Evolutionary conservation across 2,329 filamentous ascomycete species (phyloP).

Genomic region (Xylariomycetidae sp.): DNA sequence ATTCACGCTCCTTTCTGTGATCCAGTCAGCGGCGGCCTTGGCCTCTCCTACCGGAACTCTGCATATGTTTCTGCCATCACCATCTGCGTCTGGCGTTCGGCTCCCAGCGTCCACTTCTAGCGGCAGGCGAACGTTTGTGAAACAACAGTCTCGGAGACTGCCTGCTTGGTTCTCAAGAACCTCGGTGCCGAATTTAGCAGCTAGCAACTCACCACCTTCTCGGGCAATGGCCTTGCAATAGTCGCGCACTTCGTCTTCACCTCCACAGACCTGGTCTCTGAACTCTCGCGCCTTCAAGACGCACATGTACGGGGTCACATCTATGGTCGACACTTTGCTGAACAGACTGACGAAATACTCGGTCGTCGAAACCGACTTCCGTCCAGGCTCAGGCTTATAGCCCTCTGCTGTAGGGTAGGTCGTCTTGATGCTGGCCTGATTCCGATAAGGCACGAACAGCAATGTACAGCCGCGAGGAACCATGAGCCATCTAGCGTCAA

Average conservation of each 20-base stretch:
- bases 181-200: conserved; percentile 56
- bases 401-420: conserved; percentile 67
- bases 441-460: conserved; percentile 62
- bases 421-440: conserved; percentile 62
- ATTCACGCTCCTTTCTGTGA: conserved; percentile 21
- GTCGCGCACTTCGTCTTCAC: conserved; percentile 56
- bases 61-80: conserved; percentile 5
- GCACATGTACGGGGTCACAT: conserved; percentile 59
- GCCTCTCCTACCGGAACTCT: conserved; percentile 16
- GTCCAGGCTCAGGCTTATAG: conserved; percentile 42
- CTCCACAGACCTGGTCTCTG: conserved; percentile 55
- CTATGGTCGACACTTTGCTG: conserved; percentile 61
- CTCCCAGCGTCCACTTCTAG: conserved; percentile 6
- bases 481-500: conserved; percentile 56
- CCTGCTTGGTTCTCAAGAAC: conserved; percentile 52
- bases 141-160: conserved; percentile 51
- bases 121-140: conserved; percentile 63
- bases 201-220: conserved; percentile 51
- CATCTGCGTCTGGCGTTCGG: not conserved
- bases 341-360: conserved; percentile 59
- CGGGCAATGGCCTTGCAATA: conserved; percentile 54
- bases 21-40: conserved; percentile 23
- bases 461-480: conserved; percentile 65
- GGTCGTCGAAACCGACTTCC: conserved; percentile 25
- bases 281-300: conserved; percentile 59